Evolutionary conservation across 2,329 filamentous ascomycete species (phyloP), one percentile per base, ranked within the genome.

Genomic region (Calycina marina): DNA sequence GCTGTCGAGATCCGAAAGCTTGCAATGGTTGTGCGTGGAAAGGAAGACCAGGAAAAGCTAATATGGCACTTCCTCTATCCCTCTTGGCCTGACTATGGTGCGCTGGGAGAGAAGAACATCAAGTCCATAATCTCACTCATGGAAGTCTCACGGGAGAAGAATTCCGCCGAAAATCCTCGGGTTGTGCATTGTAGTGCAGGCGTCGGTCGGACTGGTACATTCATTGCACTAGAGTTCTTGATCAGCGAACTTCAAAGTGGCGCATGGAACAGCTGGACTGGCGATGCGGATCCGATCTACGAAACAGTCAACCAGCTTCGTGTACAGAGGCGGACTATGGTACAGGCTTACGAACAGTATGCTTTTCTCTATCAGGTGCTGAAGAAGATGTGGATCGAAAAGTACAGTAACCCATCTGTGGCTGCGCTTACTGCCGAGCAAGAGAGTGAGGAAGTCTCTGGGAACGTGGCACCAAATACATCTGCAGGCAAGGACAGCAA

Each of bases 221-320:
- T 96, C 52, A 93, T 98, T 48, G 80, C 84, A 2, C 68, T 98
- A n/a, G 90, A 96, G 56, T 84, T 92, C 55, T 69, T 98, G 15
- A 66, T 93, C 41, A 69, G 76, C 20, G 84, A 94, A 55, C 65
- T 96, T 6, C 74, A 82, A 15, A 68, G 74, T 4, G 88, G 85
- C 30, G 66, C 74, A 15, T 50, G 48, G 47, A 44, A 48, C 27
- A 37, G 37, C 27, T 45, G 50, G 36, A 49, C 50, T 18, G 42
- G 57, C 6, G 56, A 60, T 6, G 57, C 63, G 8, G 86, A 94
- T 47, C 69, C 78, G 3, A 67, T 98, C 25, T 81, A 75, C 43
- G 67, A 79, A 12, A 79, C 80, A 0, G 86, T 98, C 33, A 78
- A 93, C 46, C 58, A 62, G 38, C 65, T 98, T 34, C 71, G 90